These are phyloP conservation scores for Dothiorella sarmentorum DNA, from an alignment of 2,329 filamentous ascomycete genomes.

Conservation along the genomic window DNA sequence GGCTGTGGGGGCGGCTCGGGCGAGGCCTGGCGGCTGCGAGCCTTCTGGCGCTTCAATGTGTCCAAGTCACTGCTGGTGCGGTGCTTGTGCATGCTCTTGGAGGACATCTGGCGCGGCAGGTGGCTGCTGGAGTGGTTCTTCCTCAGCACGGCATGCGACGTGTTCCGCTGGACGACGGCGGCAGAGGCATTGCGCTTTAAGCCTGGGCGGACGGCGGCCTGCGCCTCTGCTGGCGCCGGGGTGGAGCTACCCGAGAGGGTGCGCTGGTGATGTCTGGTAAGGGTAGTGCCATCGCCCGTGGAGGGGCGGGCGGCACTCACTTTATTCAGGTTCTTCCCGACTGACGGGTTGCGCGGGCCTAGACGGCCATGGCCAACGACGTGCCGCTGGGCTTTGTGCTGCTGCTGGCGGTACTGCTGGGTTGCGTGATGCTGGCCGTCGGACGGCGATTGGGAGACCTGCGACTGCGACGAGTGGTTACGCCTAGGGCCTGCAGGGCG, in stretches of 20 bases:
- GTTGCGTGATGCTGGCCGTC: constrained; percentile 26
- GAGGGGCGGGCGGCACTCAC: constrained; percentile 32
- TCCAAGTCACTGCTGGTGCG: constrained; percentile 21
- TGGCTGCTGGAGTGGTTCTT: constrained; percentile 47
- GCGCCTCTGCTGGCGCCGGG: constrained; percentile 27
- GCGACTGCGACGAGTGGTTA: constrained; percentile 32
- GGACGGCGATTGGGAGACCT: constrained; percentile 38
- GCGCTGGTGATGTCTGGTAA: constrained; percentile 35
- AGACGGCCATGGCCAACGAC: constrained; percentile 40
- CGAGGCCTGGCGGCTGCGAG: constrained; percentile 29
- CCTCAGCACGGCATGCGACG: constrained; percentile 34
- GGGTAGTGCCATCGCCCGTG: constrained; percentile 26
- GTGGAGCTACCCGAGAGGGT: constrained; percentile 33
- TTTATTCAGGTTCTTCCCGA: constrained; percentile 44
- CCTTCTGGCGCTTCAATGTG: constrained; percentile 31
- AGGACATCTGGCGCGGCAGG: constrained; percentile 39
- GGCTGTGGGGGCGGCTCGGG: no score
- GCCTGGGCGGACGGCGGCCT: constrained; percentile 37
- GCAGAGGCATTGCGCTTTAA: constrained; percentile 44
- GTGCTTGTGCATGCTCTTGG: constrained; percentile 38
- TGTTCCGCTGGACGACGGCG: constrained; percentile 36
- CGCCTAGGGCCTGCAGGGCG: constrained; percentile 34
- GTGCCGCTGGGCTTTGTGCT: constrained; percentile 38
- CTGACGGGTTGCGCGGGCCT: constrained; percentile 37
- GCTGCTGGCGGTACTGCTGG: constrained; percentile 20